Base-by-base conservation (phyloP, 192 early-diverging fungal genomes). In the Backusella sp. region DNA sequence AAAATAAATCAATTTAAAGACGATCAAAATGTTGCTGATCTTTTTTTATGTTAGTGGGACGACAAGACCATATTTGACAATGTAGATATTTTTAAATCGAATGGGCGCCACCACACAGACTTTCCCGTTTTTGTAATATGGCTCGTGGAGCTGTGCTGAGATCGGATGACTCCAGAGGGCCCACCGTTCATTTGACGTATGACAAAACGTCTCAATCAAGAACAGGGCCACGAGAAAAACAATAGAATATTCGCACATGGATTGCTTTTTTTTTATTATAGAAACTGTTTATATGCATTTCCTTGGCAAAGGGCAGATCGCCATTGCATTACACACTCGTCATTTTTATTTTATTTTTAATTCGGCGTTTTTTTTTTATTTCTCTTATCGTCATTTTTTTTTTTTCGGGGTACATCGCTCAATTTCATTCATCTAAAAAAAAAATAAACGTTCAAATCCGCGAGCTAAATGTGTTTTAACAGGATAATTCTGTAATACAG, bases 41-140 rank as follows among this genome's bases (percentile, higher is more conserved):
- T 19, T 37, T 65, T 62, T 34, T 69, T 15, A 42, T 53, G 17
- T 53, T 62, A n/a, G 72, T 73, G 56, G 15, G 36, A 73, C 72
- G 17, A 39, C 37, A 35, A 36, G 19, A 12, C 53, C 39, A 59
- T 62, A 62, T 73, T 73, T 35, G 72, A 34, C 21, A 49, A 32
- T 39, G 21, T 23, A 36, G 72, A 62, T 73, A 73, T 73, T 73
- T 73, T 39, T 73, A 73, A 73, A 73, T 73, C 53, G 26, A 73
- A 65, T 14, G 37, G 21, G 72, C 72, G 72, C 53, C 70, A 72
- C 70, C 39, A 72, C 70, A 62, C 56, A 46, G 69, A 26, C 70
- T 72, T 32, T 49, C 41, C 70, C n/a, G 46, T 23, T 62, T 62
- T 62, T 62, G 56, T 62, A 62, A 30, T 15, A 49, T 72, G 70